phyloP scores from a whole-genome alignment of 1,139 yeast genomes.

The Nakaseomyces bracarensis region DNA sequence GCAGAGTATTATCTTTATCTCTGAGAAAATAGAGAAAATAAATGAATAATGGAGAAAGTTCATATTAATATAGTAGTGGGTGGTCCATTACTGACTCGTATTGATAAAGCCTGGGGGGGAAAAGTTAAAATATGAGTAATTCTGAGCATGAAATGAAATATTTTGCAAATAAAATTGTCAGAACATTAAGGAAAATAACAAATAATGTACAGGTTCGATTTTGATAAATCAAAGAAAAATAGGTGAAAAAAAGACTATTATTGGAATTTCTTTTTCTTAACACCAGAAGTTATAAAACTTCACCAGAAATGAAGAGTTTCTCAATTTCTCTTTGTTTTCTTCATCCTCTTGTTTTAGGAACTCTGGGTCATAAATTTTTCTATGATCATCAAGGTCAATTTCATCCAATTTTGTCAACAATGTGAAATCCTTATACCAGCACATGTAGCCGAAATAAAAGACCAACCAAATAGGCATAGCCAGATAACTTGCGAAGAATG shows the following conservation, averaged over 20 bases:
- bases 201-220: too few relatives aligned
- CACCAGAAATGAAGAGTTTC: conserved; percentile 32
- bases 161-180: too few relatives aligned
- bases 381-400: conserved; percentile 47
- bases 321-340: conserved; percentile 38
- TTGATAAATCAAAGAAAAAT: too few relatives aligned
- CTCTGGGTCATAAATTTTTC: conserved; percentile 49
- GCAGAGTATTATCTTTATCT: too few relatives aligned
- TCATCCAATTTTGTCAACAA: conserved; percentile 38
- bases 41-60: too few relatives aligned
- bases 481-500: conserved; percentile 47
- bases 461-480: conserved; percentile 46
- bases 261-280: conserved; percentile 29
- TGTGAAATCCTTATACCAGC: conserved; percentile 40
- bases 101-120: too few relatives aligned
- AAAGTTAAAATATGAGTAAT: not conserved
- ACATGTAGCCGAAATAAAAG: conserved; percentile 45
- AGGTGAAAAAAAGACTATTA: too few relatives aligned
- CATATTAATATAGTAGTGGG: too few relatives aligned
- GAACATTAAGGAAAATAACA: too few relatives aligned
- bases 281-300: conserved; percentile 44
- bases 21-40: too few relatives aligned
- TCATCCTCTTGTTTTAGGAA: conserved; percentile 43
- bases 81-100: too few relatives aligned
- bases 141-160: not conserved